A percentile compares a stretch with the other conserved stretches of the same genome.
Conservation (phyloP, 352 stramenopile genomes). For the Phytophthora kernoviae region DNA sequence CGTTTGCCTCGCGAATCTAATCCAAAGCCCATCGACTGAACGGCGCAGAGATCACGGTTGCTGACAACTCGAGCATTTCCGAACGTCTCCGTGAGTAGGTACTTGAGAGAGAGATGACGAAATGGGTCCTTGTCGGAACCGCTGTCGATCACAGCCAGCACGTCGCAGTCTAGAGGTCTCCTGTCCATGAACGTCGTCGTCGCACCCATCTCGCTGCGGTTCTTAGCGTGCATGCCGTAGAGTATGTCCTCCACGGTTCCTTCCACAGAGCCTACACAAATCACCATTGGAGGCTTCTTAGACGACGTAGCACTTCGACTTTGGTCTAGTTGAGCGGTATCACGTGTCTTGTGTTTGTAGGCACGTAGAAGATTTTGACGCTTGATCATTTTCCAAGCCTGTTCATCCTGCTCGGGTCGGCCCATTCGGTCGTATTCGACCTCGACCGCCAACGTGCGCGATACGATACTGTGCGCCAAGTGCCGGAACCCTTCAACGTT, state of each 20-base stretch:
- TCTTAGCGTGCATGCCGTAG: conserved; percentile 65
- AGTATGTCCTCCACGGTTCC: conserved; percentile 58
- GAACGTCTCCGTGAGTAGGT: conserved; percentile 46
- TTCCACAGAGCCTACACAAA: conserved; percentile 56
- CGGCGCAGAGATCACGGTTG: conserved; percentile 50
- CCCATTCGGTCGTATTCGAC: conserved; percentile 42
- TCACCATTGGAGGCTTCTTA: conserved; percentile 48
- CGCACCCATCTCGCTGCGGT: conserved; percentile 57
- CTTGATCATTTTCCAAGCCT: conserved; percentile 42
- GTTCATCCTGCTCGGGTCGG: conserved; percentile 32
- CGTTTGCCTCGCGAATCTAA: conserved; percentile 37
- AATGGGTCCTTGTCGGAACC: conserved; percentile 56
- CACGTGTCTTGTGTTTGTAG: conserved; percentile 44
- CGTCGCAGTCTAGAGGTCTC: conserved; percentile 46
- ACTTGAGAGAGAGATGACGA: conserved; percentile 64
- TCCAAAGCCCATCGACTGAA: conserved; percentile 59
- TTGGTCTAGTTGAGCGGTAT: conserved; percentile 9
- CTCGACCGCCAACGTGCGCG: conserved; percentile 50
- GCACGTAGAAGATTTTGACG: conserved; percentile 46
- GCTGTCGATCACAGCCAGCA: conserved; percentile 49
- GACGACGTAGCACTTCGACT: conserved; percentile 9
- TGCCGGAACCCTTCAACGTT: conserved; percentile 47
- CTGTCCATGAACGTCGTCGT: conserved; percentile 51
- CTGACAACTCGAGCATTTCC: conserved; percentile 49
- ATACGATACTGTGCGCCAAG: conserved; percentile 53